A percentile compares a stretch with the other conserved stretches of the same genome.
Evolutionary conservation across 2,329 filamentous ascomycete species (phyloP).

Genomic region (Pezicula neosporulosa): DNA sequence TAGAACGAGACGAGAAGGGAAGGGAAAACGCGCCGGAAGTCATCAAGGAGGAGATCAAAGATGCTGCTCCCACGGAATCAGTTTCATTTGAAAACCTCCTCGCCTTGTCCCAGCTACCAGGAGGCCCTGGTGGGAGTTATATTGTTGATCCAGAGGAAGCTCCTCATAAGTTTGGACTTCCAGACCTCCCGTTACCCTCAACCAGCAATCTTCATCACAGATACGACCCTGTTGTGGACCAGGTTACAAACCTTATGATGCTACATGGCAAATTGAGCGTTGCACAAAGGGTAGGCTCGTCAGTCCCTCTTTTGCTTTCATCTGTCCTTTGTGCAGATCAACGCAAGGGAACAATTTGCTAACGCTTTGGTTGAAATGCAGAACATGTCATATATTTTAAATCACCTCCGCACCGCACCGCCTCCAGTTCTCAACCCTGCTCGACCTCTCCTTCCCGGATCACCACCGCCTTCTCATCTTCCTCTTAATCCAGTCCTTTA

Average conservation of each 20-base stretch:
- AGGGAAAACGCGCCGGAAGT: conserved; percentile 63
- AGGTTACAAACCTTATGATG: conserved; percentile 91
- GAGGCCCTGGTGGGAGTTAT: conserved; percentile 20
- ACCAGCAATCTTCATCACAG: conserved; percentile 67
- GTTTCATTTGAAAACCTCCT: conserved; percentile 27
- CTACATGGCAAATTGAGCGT: conserved; percentile 81
- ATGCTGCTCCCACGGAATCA: conserved; percentile 26
- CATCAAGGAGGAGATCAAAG: conserved; percentile 53
- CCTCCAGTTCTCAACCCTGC: conserved; percentile 71
- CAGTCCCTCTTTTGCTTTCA: conserved; percentile 19
- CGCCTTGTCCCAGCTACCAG: conserved; percentile 26
- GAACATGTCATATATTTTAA: conserved; percentile 84
- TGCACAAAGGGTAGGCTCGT: conserved; percentile 72
- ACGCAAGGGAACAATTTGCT: background rate
- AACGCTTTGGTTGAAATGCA: conserved; percentile 31
- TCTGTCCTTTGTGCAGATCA: conserved; percentile 13
- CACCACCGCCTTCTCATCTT: conserved; percentile 73
- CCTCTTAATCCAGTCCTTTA: conserved; percentile 88
- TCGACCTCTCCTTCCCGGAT: conserved; percentile 70
- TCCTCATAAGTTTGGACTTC: conserved; percentile 67
- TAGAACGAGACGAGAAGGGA: conserved; percentile 58
- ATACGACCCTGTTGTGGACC: conserved; percentile 80
- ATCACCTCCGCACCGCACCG: conserved; percentile 77
- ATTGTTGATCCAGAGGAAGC: conserved; percentile 13
- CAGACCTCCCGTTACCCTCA: conserved; percentile 61